phyloP scores from a whole-genome alignment of 306 rosid genomes.

The Datisca glomerata region DNA sequence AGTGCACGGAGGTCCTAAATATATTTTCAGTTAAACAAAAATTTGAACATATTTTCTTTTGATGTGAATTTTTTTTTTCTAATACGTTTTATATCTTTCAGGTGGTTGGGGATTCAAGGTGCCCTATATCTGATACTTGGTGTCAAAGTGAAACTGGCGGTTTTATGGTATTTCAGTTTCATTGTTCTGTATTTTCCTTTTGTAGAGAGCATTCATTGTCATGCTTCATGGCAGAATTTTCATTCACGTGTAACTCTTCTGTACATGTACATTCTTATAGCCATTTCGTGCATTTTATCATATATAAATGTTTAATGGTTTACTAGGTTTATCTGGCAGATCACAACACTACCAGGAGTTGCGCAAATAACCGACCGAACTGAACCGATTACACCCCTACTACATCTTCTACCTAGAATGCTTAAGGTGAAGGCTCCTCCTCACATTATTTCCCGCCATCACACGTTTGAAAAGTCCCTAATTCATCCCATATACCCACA shows the following conservation, averaged over 20 bases:
- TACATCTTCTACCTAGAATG: no score
- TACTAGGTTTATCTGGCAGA: slow-evolving; percentile 35
- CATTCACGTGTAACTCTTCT: background rate
- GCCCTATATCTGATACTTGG: slow-evolving; percentile 99
- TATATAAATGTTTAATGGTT: slow-evolving; percentile 1
- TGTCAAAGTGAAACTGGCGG: slow-evolving; percentile 99
- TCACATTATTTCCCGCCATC: slow-evolving; percentile 17
- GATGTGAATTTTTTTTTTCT: background rate
- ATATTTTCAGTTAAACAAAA: background rate
- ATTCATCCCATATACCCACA: background rate
- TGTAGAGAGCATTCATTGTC: background rate
- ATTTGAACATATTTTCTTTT: background rate
- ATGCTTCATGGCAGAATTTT: background rate
- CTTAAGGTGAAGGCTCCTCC: slow-evolving; percentile 11
- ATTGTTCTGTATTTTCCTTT: slow-evolving; percentile 3
- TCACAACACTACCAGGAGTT: slow-evolving; percentile 94
- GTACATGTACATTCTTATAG: no score
- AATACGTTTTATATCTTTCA: slow-evolving; percentile 20
- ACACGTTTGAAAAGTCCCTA: background rate
- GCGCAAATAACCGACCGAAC: no score
- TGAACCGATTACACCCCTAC: no score
- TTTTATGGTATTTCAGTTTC: slow-evolving; percentile 63
- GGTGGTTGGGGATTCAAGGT: slow-evolving; percentile 95
- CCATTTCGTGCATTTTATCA: background rate
- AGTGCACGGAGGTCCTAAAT: slow-evolving; percentile 87